Conservation (phyloP, 1,284 basidiomycete genomes). For the Trametes hirsuta region DNA sequence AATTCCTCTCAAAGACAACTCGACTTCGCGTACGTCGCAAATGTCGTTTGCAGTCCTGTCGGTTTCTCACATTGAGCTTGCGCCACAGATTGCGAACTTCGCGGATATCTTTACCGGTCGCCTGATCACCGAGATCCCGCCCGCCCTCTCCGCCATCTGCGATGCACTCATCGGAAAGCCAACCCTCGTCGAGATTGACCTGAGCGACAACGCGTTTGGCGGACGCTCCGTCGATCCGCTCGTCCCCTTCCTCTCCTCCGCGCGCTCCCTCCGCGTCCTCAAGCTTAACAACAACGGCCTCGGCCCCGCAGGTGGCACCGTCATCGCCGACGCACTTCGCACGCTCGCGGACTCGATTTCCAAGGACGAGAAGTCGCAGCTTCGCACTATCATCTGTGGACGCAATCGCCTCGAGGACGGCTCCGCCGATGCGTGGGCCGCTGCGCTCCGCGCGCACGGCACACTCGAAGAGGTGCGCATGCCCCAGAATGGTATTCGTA, state of each 20-base stretch:
- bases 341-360: conserved; percentile 77
- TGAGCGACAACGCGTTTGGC: conserved; percentile 97
- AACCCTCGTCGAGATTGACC: conserved; percentile 85
- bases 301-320: conserved; percentile 87
- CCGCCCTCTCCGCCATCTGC: conserved; percentile 87
- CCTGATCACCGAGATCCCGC: conserved; percentile 94
- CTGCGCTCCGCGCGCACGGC: conserved; percentile 86
- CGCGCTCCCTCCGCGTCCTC: conserved; percentile 80
- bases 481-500: conserved; percentile 97
- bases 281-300: conserved; percentile 98
- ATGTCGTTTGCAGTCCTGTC: neutral
- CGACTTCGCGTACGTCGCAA: conserved; percentile 59
- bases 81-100: conserved; percentile 85
- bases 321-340: conserved; percentile 85
- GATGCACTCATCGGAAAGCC: conserved; percentile 83
- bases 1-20: conserved; percentile 74
- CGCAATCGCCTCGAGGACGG: conserved; percentile 95
- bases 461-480: conserved; percentile 86
- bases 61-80: neutral
- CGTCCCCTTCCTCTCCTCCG: conserved; percentile 85
- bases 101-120: conserved; percentile 98
- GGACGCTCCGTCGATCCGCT: conserved; percentile 95
- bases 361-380: conserved; percentile 67
- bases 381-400: conserved; percentile 89
- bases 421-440: conserved; percentile 82